Base-by-base conservation (phyloP, 805 yeast genomes). In the Zygoascus biomembranicola region DNA sequence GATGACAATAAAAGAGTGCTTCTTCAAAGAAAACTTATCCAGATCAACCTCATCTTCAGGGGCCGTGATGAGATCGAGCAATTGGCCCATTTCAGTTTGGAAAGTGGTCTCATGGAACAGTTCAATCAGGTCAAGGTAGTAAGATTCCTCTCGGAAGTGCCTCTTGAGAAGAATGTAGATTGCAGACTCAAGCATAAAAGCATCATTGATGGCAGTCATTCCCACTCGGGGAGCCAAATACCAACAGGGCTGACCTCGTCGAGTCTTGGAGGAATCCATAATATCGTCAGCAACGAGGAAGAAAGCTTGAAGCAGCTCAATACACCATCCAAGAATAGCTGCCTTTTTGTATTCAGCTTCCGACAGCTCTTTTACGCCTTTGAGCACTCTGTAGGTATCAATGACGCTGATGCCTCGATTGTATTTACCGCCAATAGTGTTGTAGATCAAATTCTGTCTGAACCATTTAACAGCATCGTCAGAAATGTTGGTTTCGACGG, bases 171-270 rank as follows among this genome's bases (percentile, higher is more conserved):
- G 73, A 56, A 89, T 74, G 73, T 94, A 94, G 62, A 94, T 90
- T 47, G 96, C 89, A 54, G 92, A 95, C 73, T 94, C 99, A 61
- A 94, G 78, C 94, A 94, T 88, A 71, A 94, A 94, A 2, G 99
- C 82, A 68, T 94, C 99, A 67, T 94, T 94, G 71, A 94, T 94
- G 55, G 99, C 99, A 67, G 94, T 85, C 68, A 89, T 89, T 43
- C 87, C 88, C 55, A 94, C 97, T 42, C 81, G 81, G 37, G 70
- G 70, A 60, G 79, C 82, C 66, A 77, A 82, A 76, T 90, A 94
- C 99, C 99, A 94, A 73, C 99, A 94, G 60, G 97, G 94, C 73
- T 92, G 97, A 56, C 97, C 99, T 70, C 99, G 85, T 78, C 99
- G 87, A 43, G 99, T 94, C 69, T 88, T 85, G 35, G 96, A 87